These are phyloP conservation scores for Byssochlamys sp. DNA, from an alignment of 2,329 filamentous ascomycete genomes.

Conservation along the genomic window DNA sequence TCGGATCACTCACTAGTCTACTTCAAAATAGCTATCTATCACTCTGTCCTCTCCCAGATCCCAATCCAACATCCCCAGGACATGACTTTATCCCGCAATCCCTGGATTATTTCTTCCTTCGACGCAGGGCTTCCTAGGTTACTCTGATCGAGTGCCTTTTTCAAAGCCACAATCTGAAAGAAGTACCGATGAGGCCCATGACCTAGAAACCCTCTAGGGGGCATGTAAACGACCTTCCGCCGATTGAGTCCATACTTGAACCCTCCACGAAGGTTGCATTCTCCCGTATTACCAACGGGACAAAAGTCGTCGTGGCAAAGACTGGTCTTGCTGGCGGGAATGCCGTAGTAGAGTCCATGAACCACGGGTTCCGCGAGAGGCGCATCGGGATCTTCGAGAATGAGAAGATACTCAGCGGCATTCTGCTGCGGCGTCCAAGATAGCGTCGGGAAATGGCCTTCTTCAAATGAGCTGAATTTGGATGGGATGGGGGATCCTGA, in stretches of 20 bases:
- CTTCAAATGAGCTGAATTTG: slow-evolving; percentile 33
- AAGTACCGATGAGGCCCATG: slow-evolving; percentile 47
- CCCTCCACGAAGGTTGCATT: slow-evolving; percentile 25
- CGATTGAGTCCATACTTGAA: slow-evolving; percentile 38
- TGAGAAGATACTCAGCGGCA: slow-evolving; percentile 39
- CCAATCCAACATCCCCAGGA: slow-evolving; percentile 44
- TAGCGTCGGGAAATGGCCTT: slow-evolving; percentile 33
- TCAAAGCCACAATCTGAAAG: slow-evolving; percentile 42
- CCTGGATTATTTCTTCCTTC: slow-evolving; percentile 34
- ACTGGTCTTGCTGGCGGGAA: slow-evolving; percentile 26
- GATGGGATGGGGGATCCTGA: slow-evolving; percentile 20
- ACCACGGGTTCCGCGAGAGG: slow-evolving; percentile 35
- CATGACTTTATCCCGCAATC: slow-evolving; percentile 40
- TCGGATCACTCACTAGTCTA: no score
- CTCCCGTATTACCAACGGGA: slow-evolving; percentile 7
- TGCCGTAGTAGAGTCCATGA: slow-evolving; percentile 38
- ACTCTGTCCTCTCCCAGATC: slow-evolving; percentile 31
- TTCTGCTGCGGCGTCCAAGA: slow-evolving; percentile 28
- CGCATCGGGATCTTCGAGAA: slow-evolving; percentile 41
- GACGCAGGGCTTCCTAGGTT: slow-evolving; percentile 32
- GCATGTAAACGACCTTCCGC: slow-evolving; percentile 34
- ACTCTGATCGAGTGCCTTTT: slow-evolving; percentile 31
- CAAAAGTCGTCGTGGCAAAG: slow-evolving; percentile 32
- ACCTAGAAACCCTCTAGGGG: slow-evolving; percentile 40
- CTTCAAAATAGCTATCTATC: no score